These are phyloP conservation scores for Pseudotulostoma volvatum DNA, from an alignment of 495 filamentous ascomycete species.

Conservation along the genomic window DNA sequence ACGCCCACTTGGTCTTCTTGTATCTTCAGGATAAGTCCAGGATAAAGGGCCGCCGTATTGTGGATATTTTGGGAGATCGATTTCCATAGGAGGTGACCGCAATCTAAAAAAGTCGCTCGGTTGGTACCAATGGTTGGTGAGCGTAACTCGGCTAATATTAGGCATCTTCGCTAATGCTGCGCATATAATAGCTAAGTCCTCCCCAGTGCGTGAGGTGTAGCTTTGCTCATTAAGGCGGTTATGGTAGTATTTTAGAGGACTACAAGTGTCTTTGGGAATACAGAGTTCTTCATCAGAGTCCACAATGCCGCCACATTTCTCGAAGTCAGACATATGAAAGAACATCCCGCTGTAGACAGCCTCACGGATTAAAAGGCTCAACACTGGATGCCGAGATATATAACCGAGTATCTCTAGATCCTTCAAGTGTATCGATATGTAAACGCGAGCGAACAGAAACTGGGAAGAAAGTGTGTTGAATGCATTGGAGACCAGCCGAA, in stretches of 20 bases:
- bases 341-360: neutral
- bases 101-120: neutral
- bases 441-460: neutral
- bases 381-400: neutral
- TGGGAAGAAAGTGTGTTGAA: neutral
- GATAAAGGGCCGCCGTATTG: neutral
- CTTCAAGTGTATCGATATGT: neutral
- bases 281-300: no score
- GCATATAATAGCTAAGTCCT: neutral
- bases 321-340: neutral
- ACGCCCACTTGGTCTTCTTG: neutral
- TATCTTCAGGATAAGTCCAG: neutral
- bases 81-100: neutral
- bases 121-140: no score
- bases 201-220: neutral
- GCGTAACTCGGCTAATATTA: neutral
- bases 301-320: neutral
- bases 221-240: neutral
- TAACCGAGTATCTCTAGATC: neutral
- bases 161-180: neutral
- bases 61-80: no score
- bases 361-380: neutral
- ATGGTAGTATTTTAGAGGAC: neutral
- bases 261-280: no score
- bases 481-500: neutral